Percentiles rank a stretch among this genome's conserved stretches.
phyloP scores from a whole-genome alignment of 768 basidiomycete species.

The Kwoniella dejecticola region DNA sequence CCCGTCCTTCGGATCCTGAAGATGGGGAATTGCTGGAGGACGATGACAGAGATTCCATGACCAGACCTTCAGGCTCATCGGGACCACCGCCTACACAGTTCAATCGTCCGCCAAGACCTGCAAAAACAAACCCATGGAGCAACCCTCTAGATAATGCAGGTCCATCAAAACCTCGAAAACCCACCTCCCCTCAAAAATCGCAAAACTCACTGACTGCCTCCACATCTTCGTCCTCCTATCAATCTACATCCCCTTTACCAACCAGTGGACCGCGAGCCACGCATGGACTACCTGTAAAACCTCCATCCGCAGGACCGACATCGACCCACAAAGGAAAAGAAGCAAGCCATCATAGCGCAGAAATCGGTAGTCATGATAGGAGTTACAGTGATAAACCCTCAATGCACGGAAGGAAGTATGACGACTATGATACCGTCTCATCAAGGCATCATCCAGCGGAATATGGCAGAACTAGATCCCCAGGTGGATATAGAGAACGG shows the following conservation, averaged over 20 bases:
- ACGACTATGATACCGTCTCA: neutral
- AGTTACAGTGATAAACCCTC: neutral
- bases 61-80: neutral
- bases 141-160: constrained; percentile 16
- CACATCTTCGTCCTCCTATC: neutral
- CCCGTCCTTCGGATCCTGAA: constrained; percentile 11
- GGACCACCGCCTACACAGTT: constrained; percentile 1
- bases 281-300: neutral
- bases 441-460: neutral
- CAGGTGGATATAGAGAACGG: neutral
- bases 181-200: neutral
- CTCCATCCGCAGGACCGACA: neutral
- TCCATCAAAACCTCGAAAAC: constrained; percentile 7
- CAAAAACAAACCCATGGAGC: constrained; percentile 1
- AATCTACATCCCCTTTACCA: neutral
- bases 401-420: neutral
- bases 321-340: neutral
- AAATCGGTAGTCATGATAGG: neutral
- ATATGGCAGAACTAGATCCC: neutral
- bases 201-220: neutral
- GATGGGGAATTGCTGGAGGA: constrained; percentile 22
- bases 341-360: neutral
- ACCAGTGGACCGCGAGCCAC: neutral
- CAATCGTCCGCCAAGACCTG: constrained; percentile 2
- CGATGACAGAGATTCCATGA: neutral